Percentiles rank a stretch among this genome's conserved stretches.
These are phyloP conservation scores for Aethionema arabicum DNA, from an alignment of 345 rosid genomes.

Conservation along the genomic window DNA sequence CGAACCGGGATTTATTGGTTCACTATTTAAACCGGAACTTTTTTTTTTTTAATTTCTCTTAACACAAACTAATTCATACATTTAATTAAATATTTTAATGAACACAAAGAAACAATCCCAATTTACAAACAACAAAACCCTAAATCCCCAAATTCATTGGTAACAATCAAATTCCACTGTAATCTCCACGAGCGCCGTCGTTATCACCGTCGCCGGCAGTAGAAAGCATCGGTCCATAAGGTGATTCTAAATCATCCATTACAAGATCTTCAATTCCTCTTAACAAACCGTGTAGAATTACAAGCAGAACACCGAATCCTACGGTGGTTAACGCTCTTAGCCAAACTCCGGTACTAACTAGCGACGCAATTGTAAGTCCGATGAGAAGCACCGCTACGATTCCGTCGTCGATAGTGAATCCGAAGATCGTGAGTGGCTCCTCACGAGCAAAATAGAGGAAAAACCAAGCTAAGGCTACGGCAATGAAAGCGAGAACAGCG, in stretches of 20 bases:
- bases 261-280: slow-evolving; percentile 74
- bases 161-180: slow-evolving; percentile 38
- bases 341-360: slow-evolving; percentile 54
- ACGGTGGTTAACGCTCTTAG: slow-evolving; percentile 42
- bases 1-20: too few species aligned
- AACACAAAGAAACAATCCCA: slow-evolving; percentile 17
- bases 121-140: slow-evolving; percentile 27
- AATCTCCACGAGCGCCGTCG: slow-evolving; percentile 46
- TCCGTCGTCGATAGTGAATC: slow-evolving; percentile 45
- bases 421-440: slow-evolving; percentile 47
- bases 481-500: slow-evolving; percentile 47
- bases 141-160: slow-evolving; percentile 12
- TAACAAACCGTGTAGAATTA: slow-evolving; percentile 50
- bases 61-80: background rate
- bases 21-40: background rate
- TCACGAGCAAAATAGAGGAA: slow-evolving; percentile 67
- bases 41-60: background rate
- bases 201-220: slow-evolving; percentile 37
- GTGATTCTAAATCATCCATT: slow-evolving; percentile 55
- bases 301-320: slow-evolving; percentile 39
- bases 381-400: slow-evolving; percentile 43
- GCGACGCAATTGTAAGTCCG: slow-evolving; percentile 38
- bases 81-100: too few species aligned
- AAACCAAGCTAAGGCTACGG: slow-evolving; percentile 57
- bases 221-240: slow-evolving; percentile 56